Evolutionary conservation across 495 filamentous ascomycete genomes (phyloP).

Genomic region (Stereocaulon alpinum): DNA sequence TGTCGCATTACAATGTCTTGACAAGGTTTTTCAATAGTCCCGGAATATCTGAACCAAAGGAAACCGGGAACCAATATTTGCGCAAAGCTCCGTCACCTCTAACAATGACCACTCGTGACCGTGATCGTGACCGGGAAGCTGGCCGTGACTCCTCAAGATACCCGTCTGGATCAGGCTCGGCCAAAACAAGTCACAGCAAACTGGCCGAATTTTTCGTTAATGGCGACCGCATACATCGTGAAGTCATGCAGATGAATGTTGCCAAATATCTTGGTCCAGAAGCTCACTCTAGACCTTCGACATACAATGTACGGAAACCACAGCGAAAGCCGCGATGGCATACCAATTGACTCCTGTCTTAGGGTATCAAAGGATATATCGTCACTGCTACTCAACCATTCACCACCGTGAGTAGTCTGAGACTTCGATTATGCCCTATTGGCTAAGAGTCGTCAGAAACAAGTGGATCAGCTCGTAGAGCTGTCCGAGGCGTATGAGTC

Average conservation of each 20-base stretch:
- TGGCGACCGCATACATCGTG: conserved; percentile 80
- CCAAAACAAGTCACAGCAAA: not conserved
- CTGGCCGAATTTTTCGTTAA: conserved; percentile 75
- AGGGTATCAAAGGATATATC: conserved; percentile 21
- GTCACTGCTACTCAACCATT: conserved; percentile 22
- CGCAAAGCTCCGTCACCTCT: not conserved
- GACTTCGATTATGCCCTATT: not conserved
- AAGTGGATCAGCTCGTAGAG: conserved; percentile 17
- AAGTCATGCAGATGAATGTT: conserved; percentile 90
- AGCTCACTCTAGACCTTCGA: conserved; percentile 76
- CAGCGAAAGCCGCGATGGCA: not conserved
- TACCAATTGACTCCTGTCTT: conserved; percentile 5
- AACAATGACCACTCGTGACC: not conserved
- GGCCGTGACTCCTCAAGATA: conserved; percentile 4
- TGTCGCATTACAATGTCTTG: no score
- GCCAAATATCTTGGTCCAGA: conserved; percentile 88
- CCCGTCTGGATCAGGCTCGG: not conserved
- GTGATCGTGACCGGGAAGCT: not conserved
- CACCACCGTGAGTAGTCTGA: conserved; percentile 14
- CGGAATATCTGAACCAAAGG: no score
- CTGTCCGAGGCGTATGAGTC: conserved; percentile 17
- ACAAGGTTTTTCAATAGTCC: no score
- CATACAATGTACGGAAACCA: conserved; percentile 54
- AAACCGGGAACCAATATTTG: not conserved
- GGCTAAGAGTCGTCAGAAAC: conserved; percentile 10